These are phyloP conservation scores for Paxillus rubicundulus DNA, from an alignment of 768 basidiomycete genomes.

Conservation along the genomic window DNA sequence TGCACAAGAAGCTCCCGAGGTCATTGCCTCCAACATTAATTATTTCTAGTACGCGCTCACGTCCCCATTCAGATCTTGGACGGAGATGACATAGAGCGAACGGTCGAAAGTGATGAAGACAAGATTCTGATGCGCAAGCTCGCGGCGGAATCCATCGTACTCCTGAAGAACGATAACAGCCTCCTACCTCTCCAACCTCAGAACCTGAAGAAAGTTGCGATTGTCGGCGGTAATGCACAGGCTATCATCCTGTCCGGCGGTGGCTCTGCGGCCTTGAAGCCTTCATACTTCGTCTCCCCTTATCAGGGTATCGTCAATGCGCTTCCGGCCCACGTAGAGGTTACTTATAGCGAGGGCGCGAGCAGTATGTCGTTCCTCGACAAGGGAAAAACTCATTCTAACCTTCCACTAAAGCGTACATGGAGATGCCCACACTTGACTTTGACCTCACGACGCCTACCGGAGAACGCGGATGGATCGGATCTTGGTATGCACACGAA, in stretches of 20 bases:
- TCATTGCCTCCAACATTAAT: constrained; percentile 18
- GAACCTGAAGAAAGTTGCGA: constrained; percentile 63
- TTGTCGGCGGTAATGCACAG: constrained; percentile 68
- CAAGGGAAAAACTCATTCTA: not conserved
- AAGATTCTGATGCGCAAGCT: constrained; percentile 60
- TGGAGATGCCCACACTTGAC: constrained; percentile 66
- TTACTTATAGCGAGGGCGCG: constrained; percentile 69
- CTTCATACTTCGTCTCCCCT: constrained; percentile 74
- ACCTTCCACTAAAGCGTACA: constrained; percentile 45
- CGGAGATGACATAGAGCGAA: constrained; percentile 66
- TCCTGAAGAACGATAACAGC: constrained; percentile 65
- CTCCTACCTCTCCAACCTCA: constrained; percentile 38
- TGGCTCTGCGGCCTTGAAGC: constrained; percentile 67
- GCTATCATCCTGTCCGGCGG: constrained; percentile 71
- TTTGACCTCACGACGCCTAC: constrained; percentile 57
- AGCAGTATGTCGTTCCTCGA: constrained; percentile 42
- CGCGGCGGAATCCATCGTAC: constrained; percentile 69
- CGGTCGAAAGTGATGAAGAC: constrained; percentile 59
- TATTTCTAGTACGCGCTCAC: not conserved
- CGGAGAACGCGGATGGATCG: constrained; percentile 67
- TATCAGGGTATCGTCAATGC: constrained; percentile 72
- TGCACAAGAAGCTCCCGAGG: constrained; percentile 64
- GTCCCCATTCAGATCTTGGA: constrained; percentile 52
- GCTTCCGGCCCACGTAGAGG: constrained; percentile 46
- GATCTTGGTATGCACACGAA: constrained; percentile 58